Conservation (phyloP, 768 basidiomycete species). For the Rubroboletus satanas region DNA sequence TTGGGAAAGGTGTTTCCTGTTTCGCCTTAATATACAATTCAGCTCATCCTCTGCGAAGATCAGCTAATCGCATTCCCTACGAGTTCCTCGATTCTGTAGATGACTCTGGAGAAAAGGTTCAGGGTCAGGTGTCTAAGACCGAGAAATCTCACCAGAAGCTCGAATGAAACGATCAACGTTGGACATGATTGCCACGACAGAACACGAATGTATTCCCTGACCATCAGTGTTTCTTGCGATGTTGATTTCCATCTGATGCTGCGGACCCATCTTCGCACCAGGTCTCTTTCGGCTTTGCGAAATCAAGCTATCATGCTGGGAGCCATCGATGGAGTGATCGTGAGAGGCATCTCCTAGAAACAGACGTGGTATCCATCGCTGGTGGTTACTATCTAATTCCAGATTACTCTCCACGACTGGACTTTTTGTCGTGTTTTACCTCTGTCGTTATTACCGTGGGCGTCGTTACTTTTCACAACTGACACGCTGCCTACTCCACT, state of each 20-base stretch:
- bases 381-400: no score
- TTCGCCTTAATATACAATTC: not conserved
- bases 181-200: not conserved
- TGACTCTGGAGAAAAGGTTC: not conserved
- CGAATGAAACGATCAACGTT: not conserved
- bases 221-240: not conserved
- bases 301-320: constrained; percentile 1
- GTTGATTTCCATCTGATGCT: not conserved
- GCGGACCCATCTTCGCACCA: not conserved
- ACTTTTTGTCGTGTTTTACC: no score
- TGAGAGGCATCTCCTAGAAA: no score
- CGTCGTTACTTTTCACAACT: not conserved
- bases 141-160: not conserved
- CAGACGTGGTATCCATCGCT: no score
- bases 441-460: not conserved
- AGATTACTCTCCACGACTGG: no score
- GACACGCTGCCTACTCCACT: not conserved
- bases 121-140: not conserved
- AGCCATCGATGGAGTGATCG: not conserved
- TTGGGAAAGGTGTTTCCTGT: not conserved
- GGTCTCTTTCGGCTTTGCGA: not conserved
- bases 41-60: not conserved
- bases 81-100: no score
- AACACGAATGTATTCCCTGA: not conserved
- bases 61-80: no score